Conservation (phyloP, 2,329 filamentous ascomycete species). For the Lasiodiplodia hormozganensis region DNA sequence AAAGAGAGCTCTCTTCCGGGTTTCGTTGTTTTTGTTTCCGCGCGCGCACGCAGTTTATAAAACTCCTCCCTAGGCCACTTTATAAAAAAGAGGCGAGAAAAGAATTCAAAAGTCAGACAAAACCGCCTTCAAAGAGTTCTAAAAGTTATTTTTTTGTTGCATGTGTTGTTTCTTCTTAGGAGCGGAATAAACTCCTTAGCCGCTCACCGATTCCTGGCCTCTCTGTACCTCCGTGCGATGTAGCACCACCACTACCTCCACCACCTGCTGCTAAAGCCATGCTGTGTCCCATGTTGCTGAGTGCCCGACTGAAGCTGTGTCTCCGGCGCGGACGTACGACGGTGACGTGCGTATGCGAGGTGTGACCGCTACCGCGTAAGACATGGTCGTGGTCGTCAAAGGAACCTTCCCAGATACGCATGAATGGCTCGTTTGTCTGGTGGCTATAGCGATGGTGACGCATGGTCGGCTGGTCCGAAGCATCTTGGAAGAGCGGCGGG, state of each 20-base stretch:
- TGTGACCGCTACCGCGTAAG: neutral
- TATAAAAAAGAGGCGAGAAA: neutral
- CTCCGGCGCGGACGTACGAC: constrained; percentile 13
- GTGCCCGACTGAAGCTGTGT: constrained; percentile 5
- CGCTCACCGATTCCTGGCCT: constrained; percentile 24
- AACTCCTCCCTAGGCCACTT: neutral
- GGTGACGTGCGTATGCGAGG: neutral
- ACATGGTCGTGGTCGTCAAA: neutral
- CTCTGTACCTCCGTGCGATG: neutral
- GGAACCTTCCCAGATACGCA: constrained; percentile 2
- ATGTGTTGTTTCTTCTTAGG: neutral
- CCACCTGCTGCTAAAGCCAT: neutral
- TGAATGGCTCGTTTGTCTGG: neutral
- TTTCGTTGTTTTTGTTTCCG: neutral
- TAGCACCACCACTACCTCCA: neutral
- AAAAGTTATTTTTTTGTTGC: neutral
- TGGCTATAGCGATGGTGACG: constrained; percentile 3
- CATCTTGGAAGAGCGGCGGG: neutral
- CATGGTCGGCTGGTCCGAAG: neutral
- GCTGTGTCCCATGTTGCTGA: constrained; percentile 19
- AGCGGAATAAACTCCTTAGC: constrained; percentile 20
- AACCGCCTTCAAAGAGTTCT: neutral
- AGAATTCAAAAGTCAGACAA: neutral
- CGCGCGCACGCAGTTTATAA: neutral
- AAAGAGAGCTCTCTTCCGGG: too few relatives aligned